Conservation (phyloP, 2,329 filamentous ascomycete species). For the Trichoderma afroharzianum region DNA sequence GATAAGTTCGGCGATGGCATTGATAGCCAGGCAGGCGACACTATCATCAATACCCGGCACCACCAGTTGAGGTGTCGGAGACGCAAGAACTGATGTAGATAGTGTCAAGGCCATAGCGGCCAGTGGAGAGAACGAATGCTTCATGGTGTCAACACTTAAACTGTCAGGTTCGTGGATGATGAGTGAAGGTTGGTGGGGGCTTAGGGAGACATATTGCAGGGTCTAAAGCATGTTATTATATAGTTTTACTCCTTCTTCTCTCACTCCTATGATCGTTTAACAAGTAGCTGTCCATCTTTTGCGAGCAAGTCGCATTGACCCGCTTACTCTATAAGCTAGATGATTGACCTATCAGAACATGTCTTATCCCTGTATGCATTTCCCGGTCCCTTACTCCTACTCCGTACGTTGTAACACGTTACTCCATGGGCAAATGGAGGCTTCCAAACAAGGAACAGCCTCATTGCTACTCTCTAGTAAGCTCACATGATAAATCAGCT, state of each 20-base stretch:
- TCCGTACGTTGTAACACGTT: neutral
- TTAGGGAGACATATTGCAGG: no score
- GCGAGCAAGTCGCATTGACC: neutral
- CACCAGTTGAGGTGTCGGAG: neutral
- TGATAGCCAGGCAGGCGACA: neutral
- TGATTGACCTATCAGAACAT: neutral
- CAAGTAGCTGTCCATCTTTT: neutral
- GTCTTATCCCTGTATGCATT: neutral
- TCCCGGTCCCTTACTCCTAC: neutral
- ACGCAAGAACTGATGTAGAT: neutral
- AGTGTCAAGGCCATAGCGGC: neutral
- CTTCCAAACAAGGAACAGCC: neutral
- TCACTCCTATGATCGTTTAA: neutral
- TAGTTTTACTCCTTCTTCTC: neutral
- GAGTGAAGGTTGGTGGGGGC: neutral
- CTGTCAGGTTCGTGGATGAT: neutral
- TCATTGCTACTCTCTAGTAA: neutral
- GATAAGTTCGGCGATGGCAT: neutral
- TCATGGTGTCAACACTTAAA: slow-evolving; percentile 1
- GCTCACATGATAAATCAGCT: neutral
- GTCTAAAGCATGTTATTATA: neutral
- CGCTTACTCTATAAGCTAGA: neutral
- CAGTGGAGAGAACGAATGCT: neutral
- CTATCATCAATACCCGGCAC: neutral
- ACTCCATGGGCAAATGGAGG: neutral